Evolutionary conservation across 805 yeast species (phyloP).

Genomic region (Cyberlindnera xishuangbannaensis): DNA sequence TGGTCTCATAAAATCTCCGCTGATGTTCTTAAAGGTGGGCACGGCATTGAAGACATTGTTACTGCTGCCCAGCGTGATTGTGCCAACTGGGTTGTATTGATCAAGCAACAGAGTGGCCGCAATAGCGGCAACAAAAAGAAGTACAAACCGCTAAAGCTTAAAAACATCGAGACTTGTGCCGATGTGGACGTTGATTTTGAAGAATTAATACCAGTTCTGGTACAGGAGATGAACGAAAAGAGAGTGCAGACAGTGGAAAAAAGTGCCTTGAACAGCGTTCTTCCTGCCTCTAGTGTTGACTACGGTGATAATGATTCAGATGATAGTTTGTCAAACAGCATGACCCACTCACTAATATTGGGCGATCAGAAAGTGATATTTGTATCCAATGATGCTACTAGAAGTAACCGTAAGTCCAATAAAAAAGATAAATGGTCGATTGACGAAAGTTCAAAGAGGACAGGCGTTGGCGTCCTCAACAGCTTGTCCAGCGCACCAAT

Average conservation of each 20-base stretch:
- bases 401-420: conserved; percentile 68
- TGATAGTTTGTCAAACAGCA: conserved; percentile 20
- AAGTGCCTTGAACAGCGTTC: neutral
- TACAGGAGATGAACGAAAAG: conserved; percentile 21
- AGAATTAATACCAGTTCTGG: conserved; percentile 50
- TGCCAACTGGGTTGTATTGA: conserved; percentile 68
- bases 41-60: conserved; percentile 57
- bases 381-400: conserved; percentile 76
- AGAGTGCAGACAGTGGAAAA: neutral
- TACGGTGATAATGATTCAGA: conserved; percentile 21
- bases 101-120: conserved; percentile 56
- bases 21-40: conserved; percentile 50
- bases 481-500: conserved; percentile 64
- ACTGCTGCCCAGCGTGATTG: conserved; percentile 63
- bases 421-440: conserved; percentile 71
- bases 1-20: conserved; percentile 82
- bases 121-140: conserved; percentile 33
- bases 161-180: conserved; percentile 48
- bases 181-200: conserved; percentile 72
- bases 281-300: conserved; percentile 13
- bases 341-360: conserved; percentile 26
- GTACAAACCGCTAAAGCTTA: conserved; percentile 73
- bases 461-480: conserved; percentile 48
- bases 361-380: conserved; percentile 52
- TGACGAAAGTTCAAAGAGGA: conserved; percentile 67